A percentile compares a stretch with the other conserved stretches of the same genome.
These are phyloP conservation scores for Haematococcus sp. DNA, from an alignment of 139 green algal species.

Conservation along the genomic window DNA sequence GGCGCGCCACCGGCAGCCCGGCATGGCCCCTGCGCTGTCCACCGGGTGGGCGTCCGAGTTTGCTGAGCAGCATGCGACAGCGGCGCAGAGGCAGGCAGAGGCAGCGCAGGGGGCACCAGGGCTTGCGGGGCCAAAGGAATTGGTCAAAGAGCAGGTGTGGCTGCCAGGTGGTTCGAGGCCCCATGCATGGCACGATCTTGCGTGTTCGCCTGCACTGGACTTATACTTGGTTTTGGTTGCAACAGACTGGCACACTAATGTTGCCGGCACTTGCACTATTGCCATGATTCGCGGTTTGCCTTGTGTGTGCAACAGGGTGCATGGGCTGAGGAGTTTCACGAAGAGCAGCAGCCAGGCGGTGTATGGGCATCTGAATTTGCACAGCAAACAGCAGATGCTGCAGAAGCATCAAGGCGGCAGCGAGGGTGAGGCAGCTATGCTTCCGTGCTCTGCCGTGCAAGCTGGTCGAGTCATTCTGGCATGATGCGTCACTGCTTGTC, in stretches of 20 bases:
- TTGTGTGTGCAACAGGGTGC: not conserved
- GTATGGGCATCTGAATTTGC: constrained; percentile 47
- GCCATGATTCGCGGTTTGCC: too few species aligned
- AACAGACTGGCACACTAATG: too few species aligned
- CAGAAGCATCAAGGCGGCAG: too few species aligned
- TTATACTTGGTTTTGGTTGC: too few species aligned
- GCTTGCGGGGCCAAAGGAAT: constrained; percentile 39
- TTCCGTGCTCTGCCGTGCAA: too few species aligned
- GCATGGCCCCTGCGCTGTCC: constrained; percentile 2
- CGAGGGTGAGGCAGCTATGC: too few species aligned
- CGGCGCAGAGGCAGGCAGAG: constrained; percentile 3
- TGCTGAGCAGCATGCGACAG: constrained; percentile 8
- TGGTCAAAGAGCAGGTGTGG: constrained; percentile 15
- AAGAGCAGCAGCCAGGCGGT: constrained; percentile 13
- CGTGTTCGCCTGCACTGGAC: too few species aligned
- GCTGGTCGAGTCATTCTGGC: too few species aligned
- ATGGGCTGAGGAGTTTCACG: constrained; percentile 47
- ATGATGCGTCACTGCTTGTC: too few species aligned
- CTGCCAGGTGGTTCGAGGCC: not conserved
- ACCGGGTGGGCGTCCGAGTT: constrained; percentile 58
- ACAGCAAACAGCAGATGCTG: too few species aligned
- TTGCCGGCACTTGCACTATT: too few species aligned
- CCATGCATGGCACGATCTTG: too few species aligned
- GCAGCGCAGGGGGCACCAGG: constrained; percentile 2
- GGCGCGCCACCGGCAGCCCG: not conserved